Evolutionary conservation across 2,329 filamentous ascomycete genomes (phyloP).

Genomic region (Nothopassalora personata): DNA sequence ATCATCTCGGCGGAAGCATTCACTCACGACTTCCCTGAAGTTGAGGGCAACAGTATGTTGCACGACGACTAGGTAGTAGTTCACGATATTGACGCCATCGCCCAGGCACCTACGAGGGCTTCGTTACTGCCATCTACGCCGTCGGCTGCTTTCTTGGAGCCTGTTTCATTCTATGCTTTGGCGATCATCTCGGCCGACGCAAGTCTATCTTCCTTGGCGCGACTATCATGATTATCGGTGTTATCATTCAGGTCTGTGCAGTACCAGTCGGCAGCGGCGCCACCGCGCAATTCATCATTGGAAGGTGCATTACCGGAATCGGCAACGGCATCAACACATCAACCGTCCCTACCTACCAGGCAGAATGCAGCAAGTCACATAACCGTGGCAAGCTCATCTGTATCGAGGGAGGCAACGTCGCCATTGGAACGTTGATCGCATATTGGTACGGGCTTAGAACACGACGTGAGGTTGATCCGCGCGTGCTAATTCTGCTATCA

Average conservation of each 20-base stretch:
- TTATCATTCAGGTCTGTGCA: slow-evolving; percentile 36
- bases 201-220: slow-evolving; percentile 40
- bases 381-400: slow-evolving; percentile 59
- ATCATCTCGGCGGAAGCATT: slow-evolving; percentile 38
- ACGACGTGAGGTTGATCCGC: neutral
- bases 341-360: slow-evolving; percentile 52
- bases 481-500: too few relatives aligned
- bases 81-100: neutral
- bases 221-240: slow-evolving; percentile 39
- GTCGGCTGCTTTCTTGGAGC: slow-evolving; percentile 44
- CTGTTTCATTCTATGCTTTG: slow-evolving; percentile 35
- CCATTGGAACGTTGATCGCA: slow-evolving; percentile 48
- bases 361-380: slow-evolving; percentile 49
- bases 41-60: slow-evolving; percentile 36
- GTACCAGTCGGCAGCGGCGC: slow-evolving; percentile 30
- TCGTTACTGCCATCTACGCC: slow-evolving; percentile 50
- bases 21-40: slow-evolving; percentile 35
- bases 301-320: slow-evolving; percentile 46
- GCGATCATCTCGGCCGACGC: slow-evolving; percentile 40
- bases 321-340: slow-evolving; percentile 54
- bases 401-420: slow-evolving; percentile 51
- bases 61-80: neutral
- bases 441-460: slow-evolving; percentile 35
- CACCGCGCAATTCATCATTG: slow-evolving; percentile 49
- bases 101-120: slow-evolving; percentile 38